Evolutionary conservation across 2,329 filamentous ascomycete genomes (phyloP).

Genomic region (Phyllosticta citribraziliensis): DNA sequence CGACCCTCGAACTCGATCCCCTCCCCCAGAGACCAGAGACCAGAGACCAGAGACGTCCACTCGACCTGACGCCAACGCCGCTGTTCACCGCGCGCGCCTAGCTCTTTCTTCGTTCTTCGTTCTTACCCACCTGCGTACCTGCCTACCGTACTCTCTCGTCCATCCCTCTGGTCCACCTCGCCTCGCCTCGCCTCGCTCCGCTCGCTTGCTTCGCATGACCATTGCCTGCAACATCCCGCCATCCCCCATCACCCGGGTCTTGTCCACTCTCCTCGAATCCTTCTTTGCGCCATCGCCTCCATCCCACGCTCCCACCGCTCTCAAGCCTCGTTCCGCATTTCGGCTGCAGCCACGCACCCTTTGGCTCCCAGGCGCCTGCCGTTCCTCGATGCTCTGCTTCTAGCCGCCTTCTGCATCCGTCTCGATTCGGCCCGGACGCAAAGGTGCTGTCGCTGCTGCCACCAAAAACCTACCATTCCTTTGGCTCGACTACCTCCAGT

Average conservation of each 20-base stretch:
- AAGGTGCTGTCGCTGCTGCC: conserved; percentile 19
- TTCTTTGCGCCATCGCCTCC: background rate
- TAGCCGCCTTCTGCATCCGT: conserved; percentile 15
- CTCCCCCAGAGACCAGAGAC: background rate
- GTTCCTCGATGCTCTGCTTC: conserved; percentile 17
- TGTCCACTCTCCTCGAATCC: background rate
- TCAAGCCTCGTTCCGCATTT: conserved; percentile 5
- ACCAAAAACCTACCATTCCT: conserved; percentile 15
- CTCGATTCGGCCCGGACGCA: conserved; percentile 20
- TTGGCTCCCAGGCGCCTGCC: conserved; percentile 16
- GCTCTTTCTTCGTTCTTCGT: background rate
- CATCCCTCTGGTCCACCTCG: background rate
- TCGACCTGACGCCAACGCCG: too few species aligned
- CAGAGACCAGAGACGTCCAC: too few species aligned
- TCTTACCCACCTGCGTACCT: too few species aligned
- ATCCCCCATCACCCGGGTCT: background rate
- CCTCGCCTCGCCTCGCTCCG: background rate
- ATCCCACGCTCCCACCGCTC: background rate
- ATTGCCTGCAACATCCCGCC: conserved; percentile 4
- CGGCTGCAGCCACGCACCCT: conserved; percentile 26
- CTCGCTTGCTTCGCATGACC: background rate
- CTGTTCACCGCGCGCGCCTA: background rate
- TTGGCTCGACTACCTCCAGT: background rate
- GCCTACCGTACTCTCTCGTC: background rate
- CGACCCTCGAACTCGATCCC: background rate